Evolutionary conservation across 805 yeast species (phyloP).

Genomic region (Blastobotrys terrestris): DNA sequence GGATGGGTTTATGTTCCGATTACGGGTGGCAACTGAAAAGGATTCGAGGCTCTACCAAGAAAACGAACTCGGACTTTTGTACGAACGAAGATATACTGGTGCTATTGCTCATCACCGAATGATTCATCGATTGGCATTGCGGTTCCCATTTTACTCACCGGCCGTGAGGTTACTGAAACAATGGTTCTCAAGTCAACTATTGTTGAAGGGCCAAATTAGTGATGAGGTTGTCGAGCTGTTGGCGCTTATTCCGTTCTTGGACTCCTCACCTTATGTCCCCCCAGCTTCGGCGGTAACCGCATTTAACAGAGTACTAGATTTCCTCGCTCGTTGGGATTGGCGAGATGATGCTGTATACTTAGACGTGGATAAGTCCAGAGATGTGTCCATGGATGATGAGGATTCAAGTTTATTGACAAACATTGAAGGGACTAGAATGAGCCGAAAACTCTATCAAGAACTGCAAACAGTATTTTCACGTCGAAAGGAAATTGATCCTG

Average conservation of each 20-base stretch:
- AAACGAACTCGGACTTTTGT: conserved; percentile 38
- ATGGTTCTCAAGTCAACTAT: conserved; percentile 81
- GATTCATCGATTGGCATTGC: conserved; percentile 60
- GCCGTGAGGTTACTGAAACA: conserved; percentile 78
- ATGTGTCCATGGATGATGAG: conserved; percentile 16
- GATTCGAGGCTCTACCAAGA: conserved; percentile 64
- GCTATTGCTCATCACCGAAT: conserved; percentile 77
- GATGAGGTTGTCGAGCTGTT: conserved; percentile 80
- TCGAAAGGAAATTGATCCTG: conserved; percentile 73
- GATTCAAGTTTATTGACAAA: conserved; percentile 13
- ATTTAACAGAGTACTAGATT: conserved; percentile 64
- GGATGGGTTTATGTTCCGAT: conserved; percentile 80
- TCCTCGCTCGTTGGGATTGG: conserved; percentile 90
- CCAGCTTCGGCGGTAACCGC: conserved; percentile 81
- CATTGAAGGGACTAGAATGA: conserved; percentile 36
- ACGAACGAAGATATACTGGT: conserved; percentile 51
- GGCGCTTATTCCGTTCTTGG: conserved; percentile 78
- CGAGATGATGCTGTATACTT: conserved; percentile 75
- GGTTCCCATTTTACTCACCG: conserved; percentile 68
- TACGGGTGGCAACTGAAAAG: conserved; percentile 74
- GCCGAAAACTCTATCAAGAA: conserved; percentile 53
- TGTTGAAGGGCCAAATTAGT: conserved; percentile 55
- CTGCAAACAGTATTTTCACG: conserved; percentile 60
- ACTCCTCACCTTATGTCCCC: conserved; percentile 73
- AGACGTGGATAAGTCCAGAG: conserved; percentile 48